Evolutionary conservation across 2,329 filamentous ascomycete genomes (phyloP), one percentile per base, ranked within the genome.

Genomic region (Alternaria tenuissima): DNA sequence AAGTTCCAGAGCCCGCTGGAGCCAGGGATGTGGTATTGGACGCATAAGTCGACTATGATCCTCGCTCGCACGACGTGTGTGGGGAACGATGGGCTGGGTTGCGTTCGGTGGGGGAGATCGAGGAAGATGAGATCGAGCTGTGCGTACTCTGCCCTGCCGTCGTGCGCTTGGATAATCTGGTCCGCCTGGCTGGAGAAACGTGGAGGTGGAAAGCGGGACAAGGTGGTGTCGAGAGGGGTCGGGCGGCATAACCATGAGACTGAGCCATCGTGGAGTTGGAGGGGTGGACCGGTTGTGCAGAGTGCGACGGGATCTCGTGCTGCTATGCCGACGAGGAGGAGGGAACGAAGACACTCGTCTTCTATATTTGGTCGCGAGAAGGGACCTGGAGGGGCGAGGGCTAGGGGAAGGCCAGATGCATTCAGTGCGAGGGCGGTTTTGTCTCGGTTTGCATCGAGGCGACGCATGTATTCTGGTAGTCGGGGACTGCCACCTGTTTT

Each of bases 361-460:
- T 80, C 77, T 11, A 73, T 73, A 22, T 65, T 68, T 6, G 76
- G 76, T 18, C 75, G 63, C 24, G 73, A 73, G 18, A 73, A 67
- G 4, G 69, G 62, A 22, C 64, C 70, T 3, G 67, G 57, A 9
- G 77, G 69, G 32, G 71, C 74, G 2, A 81, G 61, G 4, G 73
- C 74, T 28, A 82, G 60, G 7, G 80, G 80, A 26, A 79, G 71
- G 14, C 78, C 76, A 57, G 78, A 76, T 9, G 76, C 75, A 51
- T 79, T 81, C 9, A 82, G 66, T 18, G 78, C 76, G 58, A 82
- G 81, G 18, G 76, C 76, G 1, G 78, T 76, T 62, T 81, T 81
- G 68, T 82, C 80, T 52, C 80, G 79, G 48, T 80, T 77, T 5
- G 80, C 80, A 57, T 81, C 79, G 4, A 81, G 73, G 32, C 75